Evolutionary conservation across 768 basidiomycete genomes (phyloP).

Genomic region (Ramaria rubella): DNA sequence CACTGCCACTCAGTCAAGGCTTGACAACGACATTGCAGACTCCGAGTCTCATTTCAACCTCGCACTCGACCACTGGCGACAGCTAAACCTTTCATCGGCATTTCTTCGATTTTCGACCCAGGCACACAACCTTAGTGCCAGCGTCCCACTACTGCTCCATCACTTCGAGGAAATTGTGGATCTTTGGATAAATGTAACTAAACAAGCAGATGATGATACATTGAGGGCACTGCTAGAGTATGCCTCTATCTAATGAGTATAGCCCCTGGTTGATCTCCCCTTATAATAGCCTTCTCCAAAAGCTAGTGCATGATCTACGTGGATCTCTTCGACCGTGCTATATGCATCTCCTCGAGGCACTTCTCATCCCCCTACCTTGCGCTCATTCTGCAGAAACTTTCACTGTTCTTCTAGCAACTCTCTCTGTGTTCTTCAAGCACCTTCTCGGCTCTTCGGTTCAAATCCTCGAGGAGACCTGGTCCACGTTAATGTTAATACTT

Average conservation of each 20-base stretch:
- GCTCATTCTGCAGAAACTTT: conserved; percentile 55
- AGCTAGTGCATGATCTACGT: conserved; percentile 75
- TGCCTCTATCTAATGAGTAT: conserved; percentile 22
- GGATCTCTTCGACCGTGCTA: conserved; percentile 65
- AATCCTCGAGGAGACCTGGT: conserved; percentile 43
- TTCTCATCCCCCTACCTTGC: conserved; percentile 52
- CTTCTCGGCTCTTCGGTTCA: conserved; percentile 50
- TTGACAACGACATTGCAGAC: conserved; percentile 68
- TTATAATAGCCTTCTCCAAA: conserved; percentile 59
- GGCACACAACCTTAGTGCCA: conserved; percentile 55
- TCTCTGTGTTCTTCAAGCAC: conserved; percentile 65
- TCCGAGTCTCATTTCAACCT: conserved; percentile 73
- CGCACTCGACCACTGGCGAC: conserved; percentile 66
- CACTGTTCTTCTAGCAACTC: conserved; percentile 57
- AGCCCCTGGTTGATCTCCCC: conserved; percentile 13
- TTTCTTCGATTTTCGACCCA: conserved; percentile 66
- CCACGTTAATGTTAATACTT: conserved; percentile 40
- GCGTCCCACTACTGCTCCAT: conserved; percentile 75
- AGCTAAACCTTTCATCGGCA: conserved; percentile 71
- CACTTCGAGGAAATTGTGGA: conserved; percentile 66
- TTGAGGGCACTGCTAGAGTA: conserved; percentile 72
- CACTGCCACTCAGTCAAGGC: conserved; percentile 41
- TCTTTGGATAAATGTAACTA: conserved; percentile 56
- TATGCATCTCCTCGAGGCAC: conserved; percentile 42
- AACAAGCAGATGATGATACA: conserved; percentile 63